phyloP scores from a whole-genome alignment of 2,329 filamentous ascomycete genomes.

The Alternaria arbusti region DNA sequence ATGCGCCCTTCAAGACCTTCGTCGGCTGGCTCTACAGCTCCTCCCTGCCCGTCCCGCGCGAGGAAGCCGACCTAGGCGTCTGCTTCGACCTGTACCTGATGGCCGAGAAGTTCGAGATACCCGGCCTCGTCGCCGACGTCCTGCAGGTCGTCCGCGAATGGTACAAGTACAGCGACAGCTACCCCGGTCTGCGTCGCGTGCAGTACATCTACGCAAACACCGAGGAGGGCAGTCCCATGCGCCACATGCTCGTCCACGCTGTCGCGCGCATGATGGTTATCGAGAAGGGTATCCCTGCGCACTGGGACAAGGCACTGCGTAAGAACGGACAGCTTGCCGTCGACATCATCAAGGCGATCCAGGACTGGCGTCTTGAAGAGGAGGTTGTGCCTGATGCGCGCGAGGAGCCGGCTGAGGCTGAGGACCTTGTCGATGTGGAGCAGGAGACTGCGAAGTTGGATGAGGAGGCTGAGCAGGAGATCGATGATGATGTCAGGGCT shows the following conservation, averaged over 20 bases:
- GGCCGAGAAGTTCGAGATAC: slow-evolving; percentile 60
- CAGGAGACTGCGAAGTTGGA: slow-evolving; percentile 48
- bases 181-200: slow-evolving; percentile 60
- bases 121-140: slow-evolving; percentile 55
- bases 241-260: slow-evolving; percentile 56
- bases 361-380: slow-evolving; percentile 61
- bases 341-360: slow-evolving; percentile 61
- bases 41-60: slow-evolving; percentile 54
- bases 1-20: slow-evolving; percentile 58
- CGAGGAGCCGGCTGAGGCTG: slow-evolving; percentile 50
- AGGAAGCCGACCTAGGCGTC: slow-evolving; percentile 58
- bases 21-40: slow-evolving; percentile 62
- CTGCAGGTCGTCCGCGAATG: slow-evolving; percentile 58
- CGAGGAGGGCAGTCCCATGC: slow-evolving; percentile 55
- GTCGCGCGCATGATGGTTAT: slow-evolving; percentile 60
- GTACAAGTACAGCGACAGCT: slow-evolving; percentile 61
- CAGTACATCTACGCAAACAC: slow-evolving; percentile 61
- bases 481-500: slow-evolving; percentile 37
- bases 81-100: slow-evolving; percentile 64
- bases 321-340: slow-evolving; percentile 63
- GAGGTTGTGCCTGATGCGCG: slow-evolving; percentile 58
- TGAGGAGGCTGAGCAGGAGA: slow-evolving; percentile 35
- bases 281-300: slow-evolving; percentile 56
- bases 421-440: slow-evolving; percentile 44
- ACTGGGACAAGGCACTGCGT: slow-evolving; percentile 62